phyloP scores from a whole-genome alignment of 345 rosid species.

The Cardamine chenopodiifolia region DNA sequence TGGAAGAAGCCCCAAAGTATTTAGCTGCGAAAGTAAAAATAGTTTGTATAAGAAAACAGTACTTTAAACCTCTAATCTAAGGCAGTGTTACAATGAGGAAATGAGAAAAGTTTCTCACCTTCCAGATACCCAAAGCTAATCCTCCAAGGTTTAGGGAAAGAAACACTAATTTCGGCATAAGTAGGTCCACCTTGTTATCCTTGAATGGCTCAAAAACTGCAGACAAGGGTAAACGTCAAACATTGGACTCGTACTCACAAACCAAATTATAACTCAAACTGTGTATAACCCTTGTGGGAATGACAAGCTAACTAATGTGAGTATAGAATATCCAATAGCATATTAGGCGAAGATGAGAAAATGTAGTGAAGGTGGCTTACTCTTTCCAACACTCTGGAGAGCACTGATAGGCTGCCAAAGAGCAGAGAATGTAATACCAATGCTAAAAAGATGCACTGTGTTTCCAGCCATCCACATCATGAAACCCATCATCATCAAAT shows the following conservation, averaged over 20 bases:
- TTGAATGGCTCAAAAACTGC: conserved; percentile 99
- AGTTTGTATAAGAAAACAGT: conserved; percentile 14
- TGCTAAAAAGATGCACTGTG: conserved; percentile 97
- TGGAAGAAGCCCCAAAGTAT: conserved; percentile 96
- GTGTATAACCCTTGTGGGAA: not conserved
- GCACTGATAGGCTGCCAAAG: conserved; percentile 99
- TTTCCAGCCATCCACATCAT: conserved; percentile 99
- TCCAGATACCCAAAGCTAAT: conserved; percentile 94
- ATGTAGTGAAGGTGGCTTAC: conserved; percentile 50
- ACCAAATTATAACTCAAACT: not conserved
- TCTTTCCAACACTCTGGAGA: conserved; percentile 95
- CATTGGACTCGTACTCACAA: conserved; percentile 2
- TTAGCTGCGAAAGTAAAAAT: conserved; percentile 65
- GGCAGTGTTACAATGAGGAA: conserved; percentile 4
- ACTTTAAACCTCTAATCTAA: not conserved
- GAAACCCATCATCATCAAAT: conserved; percentile 99
- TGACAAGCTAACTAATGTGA: not conserved
- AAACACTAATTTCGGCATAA: conserved; percentile 84
- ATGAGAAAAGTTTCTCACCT: conserved; percentile 53
- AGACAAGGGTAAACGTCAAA: conserved; percentile 22
- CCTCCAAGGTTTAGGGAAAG: conserved; percentile 95
- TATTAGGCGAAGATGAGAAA: not conserved
- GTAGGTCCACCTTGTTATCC: conserved; percentile 88
- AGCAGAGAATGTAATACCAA: conserved; percentile 97
- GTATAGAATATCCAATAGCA: not conserved